Base-by-base conservation (phyloP, 169 alveolate species). In the Neospora caninum region DNA sequence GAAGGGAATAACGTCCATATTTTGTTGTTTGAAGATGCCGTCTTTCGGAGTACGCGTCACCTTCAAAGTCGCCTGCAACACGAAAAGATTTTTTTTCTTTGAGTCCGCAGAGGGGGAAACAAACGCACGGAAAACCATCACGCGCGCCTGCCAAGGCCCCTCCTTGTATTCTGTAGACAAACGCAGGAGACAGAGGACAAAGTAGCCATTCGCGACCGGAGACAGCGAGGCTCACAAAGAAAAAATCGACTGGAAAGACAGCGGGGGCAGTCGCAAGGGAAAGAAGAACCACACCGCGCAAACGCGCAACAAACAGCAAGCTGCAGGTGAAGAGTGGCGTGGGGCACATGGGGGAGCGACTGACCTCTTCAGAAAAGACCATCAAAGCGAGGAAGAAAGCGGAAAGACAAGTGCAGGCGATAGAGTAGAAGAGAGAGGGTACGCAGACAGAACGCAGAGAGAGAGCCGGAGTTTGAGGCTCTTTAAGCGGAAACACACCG, bases 81-180 rank as follows among this genome's bases (percentile, higher is more conserved):
- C 45, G 31, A 10, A 64, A n/a, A 73, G 38, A 31, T 73, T 18
- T 43, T 73, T 73, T 43, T 73, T 31, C 42, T 73, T 73, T n/a
- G 39, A 6, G 49, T 34, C 45, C 41, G 84, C 84, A 36, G 84
- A 73, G 31, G 84, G 43, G 1, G 84, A 34, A 22, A 73, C 84
- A 43, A 73, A 73, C 16, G 84, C 84, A 9, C 84, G 39, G 16
- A 7, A 27, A 9, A 73, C 84, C n/a, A 20, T 73, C 27, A 73
- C 84, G 39, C 84, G 84, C 22, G 84, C 84, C 42, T 73, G 49
- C 84, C 84, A 73, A 1, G 84, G 84, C 27, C 84, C 84, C 38
- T 73, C 84, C 84, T 73, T n/a, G 84, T 73, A 73, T 6, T 73
- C 84, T 73, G 84, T 13, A 22, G 39, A 69, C 80, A 73, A 64